Evolutionary conservation across 495 filamentous ascomycete genomes (phyloP).

Genomic region (Xylaria flabelliformis): DNA sequence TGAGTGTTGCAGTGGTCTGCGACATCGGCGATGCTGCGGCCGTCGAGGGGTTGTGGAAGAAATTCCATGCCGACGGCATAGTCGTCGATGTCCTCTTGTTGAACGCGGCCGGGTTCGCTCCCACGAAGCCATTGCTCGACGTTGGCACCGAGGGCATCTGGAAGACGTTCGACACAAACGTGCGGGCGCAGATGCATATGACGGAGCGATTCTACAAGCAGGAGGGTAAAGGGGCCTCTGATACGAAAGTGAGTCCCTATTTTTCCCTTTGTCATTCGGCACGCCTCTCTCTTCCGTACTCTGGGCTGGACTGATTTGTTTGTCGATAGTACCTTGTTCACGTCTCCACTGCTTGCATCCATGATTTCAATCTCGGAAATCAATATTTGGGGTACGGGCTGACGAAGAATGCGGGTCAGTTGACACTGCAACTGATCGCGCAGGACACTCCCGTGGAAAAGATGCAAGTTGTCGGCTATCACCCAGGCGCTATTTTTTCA

Average conservation of each 20-base stretch:
- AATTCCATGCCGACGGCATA: slow-evolving; percentile 37
- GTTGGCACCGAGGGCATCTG: slow-evolving; percentile 40
- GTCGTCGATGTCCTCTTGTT: slow-evolving; percentile 50
- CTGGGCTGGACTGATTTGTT: neutral
- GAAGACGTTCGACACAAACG: slow-evolving; percentile 43
- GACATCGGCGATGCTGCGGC: slow-evolving; percentile 38
- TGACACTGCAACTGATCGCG: slow-evolving; percentile 48
- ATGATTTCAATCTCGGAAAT: slow-evolving; percentile 25
- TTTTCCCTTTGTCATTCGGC: neutral
- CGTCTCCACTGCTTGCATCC: slow-evolving; percentile 42
- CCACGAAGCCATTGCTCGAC: slow-evolving; percentile 33
- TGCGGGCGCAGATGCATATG: slow-evolving; percentile 44
- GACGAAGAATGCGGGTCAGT: slow-evolving; percentile 48
- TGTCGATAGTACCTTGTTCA: slow-evolving; percentile 45
- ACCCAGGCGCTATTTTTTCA: slow-evolving; percentile 50
- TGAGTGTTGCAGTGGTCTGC: slow-evolving; percentile 6
- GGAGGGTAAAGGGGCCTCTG: slow-evolving; percentile 18
- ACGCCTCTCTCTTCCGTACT: neutral
- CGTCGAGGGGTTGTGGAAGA: slow-evolving; percentile 44
- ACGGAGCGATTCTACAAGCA: slow-evolving; percentile 45
- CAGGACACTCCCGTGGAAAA: slow-evolving; percentile 35
- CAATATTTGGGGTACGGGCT: slow-evolving; percentile 38
- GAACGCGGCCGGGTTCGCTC: slow-evolving; percentile 39
- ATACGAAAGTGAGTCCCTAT: neutral
- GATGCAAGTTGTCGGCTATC: slow-evolving; percentile 53